Evolutionary conservation across 2,329 filamentous ascomycete genomes (phyloP).

Genomic region (Pseudogymnoascus sp.): DNA sequence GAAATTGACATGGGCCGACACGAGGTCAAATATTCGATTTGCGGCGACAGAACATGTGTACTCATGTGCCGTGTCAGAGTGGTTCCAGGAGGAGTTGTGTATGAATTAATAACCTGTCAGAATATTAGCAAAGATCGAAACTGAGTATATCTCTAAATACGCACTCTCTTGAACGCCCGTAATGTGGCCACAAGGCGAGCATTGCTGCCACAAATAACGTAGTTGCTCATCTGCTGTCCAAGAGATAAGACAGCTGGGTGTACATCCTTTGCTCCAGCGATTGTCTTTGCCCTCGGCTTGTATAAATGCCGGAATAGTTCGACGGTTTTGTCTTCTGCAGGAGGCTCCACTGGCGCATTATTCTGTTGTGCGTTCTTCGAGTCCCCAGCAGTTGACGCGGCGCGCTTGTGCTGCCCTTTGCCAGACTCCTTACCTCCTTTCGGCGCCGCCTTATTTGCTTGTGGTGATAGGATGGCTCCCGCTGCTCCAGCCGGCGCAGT

Average conservation of each 20-base stretch:
- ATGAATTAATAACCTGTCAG: constrained; percentile 77
- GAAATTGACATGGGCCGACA: constrained; percentile 94
- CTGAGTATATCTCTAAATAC: constrained; percentile 18
- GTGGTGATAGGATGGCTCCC: constrained; percentile 12
- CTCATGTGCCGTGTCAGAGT: constrained; percentile 87
- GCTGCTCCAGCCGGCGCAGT: constrained; percentile 20
- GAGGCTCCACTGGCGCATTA: constrained; percentile 30
- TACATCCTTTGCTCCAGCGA: constrained; percentile 62
- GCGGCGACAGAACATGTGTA: constrained; percentile 81
- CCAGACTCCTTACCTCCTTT: constrained; percentile 33
- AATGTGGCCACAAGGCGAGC: constrained; percentile 82
- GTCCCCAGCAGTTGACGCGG: constrained; percentile 25
- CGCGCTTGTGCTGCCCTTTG: constrained; percentile 28
- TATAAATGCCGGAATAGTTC: constrained; percentile 79
- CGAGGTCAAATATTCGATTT: constrained; percentile 89
- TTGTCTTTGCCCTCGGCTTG: constrained; percentile 59
- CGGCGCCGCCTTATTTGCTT: constrained; percentile 25
- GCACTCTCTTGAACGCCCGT: constrained; percentile 78
- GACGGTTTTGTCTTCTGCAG: constrained; percentile 56
- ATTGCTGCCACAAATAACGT: constrained; percentile 82
- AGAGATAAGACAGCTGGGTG: constrained; percentile 79
- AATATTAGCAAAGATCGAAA: constrained; percentile 4
- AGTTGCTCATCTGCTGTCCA: constrained; percentile 76
- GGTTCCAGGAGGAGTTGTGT: constrained; percentile 76
- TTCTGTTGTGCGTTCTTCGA: constrained; percentile 21